Conservation (phyloP, 331 rosid genomes). For the Quercus tomentella region DNA sequence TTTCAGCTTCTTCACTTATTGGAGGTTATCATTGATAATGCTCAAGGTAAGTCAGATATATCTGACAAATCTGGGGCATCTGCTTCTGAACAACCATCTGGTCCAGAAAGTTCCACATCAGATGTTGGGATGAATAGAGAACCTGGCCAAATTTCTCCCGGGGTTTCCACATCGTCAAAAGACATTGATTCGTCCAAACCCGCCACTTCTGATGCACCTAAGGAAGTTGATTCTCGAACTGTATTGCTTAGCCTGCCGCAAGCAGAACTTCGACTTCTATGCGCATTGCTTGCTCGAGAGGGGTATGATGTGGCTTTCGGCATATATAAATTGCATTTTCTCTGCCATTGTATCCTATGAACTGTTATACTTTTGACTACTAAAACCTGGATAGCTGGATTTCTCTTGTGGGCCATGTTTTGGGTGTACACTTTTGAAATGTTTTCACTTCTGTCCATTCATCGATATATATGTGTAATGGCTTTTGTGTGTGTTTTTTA, state of each 20-base stretch:
- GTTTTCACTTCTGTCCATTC: not conserved
- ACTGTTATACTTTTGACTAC: not conserved
- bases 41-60: conserved; percentile 56
- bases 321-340: not conserved
- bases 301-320: conserved; percentile 59
- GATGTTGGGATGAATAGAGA: conserved; percentile 67
- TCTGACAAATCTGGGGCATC: conserved; percentile 45
- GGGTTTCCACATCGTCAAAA: conserved; percentile 38
- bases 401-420: not conserved
- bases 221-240: conserved; percentile 44
- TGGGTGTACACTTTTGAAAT: conserved; percentile 4
- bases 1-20: conserved; percentile 75
- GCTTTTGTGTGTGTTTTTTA: too few species aligned
- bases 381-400: not conserved
- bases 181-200: conserved; percentile 43
- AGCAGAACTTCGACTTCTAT: conserved; percentile 87
- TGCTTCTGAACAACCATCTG: conserved; percentile 50
- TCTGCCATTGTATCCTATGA: not conserved
- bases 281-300: conserved; percentile 96
- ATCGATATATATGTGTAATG: not conserved
- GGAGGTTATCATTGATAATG: conserved; percentile 85
- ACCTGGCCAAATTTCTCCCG: conserved; percentile 43
- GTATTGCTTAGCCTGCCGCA: conserved; percentile 75
- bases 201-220: conserved; percentile 36
- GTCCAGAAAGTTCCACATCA: conserved; percentile 48